Base-by-base conservation (phyloP, 352 stramenopile species). In the Plasmopara muralis region DNA sequence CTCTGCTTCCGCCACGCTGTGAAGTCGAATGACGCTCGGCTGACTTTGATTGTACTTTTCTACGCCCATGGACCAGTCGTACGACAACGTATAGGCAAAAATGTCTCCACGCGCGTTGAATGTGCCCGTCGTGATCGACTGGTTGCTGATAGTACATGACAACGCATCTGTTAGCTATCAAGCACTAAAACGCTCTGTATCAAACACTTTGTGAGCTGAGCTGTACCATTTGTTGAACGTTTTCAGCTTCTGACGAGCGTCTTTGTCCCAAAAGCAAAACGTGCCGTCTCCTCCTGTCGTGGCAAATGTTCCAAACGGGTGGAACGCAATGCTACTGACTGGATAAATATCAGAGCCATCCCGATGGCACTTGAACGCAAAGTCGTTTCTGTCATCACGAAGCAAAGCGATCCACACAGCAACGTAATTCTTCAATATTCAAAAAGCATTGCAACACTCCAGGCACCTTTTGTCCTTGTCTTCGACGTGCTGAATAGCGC, bases 211-310 rank as follows among this genome's bases (percentile, higher is more conserved):
- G 4, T 70, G 85, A 74, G 68, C 74, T 72, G 18, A 53, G 28
- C 14, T 37, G 7, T 71, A 89, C 76, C 70, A 76, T 74, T 89
- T 93, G 52, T 63, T 65, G 47, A 93, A 94, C 8, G 68, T 72
- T 75, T 98, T 98, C 47, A 99, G 83, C 54, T 96, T 87, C 69
- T 98, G 93, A 31, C 96, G 96, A 15, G 93, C 96, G 62, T 98
- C 94, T 72, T 98, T 98, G 77, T 98, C 95, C 96, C 96, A 98
- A 73, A 98, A 98, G 66, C 94, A 97, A 55, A 96, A 97, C 37
- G 96, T 92, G 43, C 95, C 95, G 64, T 99, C 95, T 25, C 82
- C 78, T 12, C 96, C 96, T 6, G 95, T 89, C 12, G 96, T 98
- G 2, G 94, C 85, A 69, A 98, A 98, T n/a, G 93, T 98, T 33